Conservation (phyloP, 1,284 basidiomycete genomes). For the Ustilago curta region DNA sequence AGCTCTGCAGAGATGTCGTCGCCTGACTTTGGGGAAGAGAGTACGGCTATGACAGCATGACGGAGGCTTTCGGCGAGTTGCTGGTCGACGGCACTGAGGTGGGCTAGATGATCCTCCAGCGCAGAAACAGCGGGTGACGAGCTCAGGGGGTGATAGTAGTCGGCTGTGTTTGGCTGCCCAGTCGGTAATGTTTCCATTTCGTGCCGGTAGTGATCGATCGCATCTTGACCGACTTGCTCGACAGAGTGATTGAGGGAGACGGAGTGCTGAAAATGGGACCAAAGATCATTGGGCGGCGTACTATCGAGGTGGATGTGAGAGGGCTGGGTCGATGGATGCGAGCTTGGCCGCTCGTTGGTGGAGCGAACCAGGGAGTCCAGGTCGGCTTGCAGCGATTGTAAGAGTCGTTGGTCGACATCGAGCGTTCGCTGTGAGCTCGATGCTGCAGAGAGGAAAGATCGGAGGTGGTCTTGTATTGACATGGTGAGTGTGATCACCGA, state of each 20-base stretch:
- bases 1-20: slow-evolving; percentile 84
- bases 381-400: slow-evolving; percentile 32
- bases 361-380: slow-evolving; percentile 20
- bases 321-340: not conserved
- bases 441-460: slow-evolving; percentile 25
- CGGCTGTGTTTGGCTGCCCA: not conserved
- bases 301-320: not conserved
- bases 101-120: slow-evolving; percentile 35
- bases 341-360: slow-evolving; percentile 5
- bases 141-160: slow-evolving; percentile 11
- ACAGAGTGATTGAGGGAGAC: slow-evolving; percentile 16
- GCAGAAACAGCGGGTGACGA: slow-evolving; percentile 22
- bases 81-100: slow-evolving; percentile 22
- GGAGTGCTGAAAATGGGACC: slow-evolving; percentile 35
- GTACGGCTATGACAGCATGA: slow-evolving; percentile 21
- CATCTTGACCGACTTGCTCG: slow-evolving; percentile 23
- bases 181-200: slow-evolving; percentile 22
- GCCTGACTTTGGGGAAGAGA: slow-evolving; percentile 32
- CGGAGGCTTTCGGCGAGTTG: slow-evolving; percentile 41
- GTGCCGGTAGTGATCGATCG: slow-evolving; percentile 21
- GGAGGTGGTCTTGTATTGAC: slow-evolving; percentile 38
- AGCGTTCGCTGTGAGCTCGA: slow-evolving; percentile 47
- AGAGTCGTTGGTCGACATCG: slow-evolving; percentile 42
- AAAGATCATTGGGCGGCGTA: slow-evolving; percentile 15
- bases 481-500: not conserved